Evolutionary conservation across 2,329 filamentous ascomycete genomes (phyloP), one percentile per base, ranked within the genome.

Genomic region (Trichoderma afroharzianum): DNA sequence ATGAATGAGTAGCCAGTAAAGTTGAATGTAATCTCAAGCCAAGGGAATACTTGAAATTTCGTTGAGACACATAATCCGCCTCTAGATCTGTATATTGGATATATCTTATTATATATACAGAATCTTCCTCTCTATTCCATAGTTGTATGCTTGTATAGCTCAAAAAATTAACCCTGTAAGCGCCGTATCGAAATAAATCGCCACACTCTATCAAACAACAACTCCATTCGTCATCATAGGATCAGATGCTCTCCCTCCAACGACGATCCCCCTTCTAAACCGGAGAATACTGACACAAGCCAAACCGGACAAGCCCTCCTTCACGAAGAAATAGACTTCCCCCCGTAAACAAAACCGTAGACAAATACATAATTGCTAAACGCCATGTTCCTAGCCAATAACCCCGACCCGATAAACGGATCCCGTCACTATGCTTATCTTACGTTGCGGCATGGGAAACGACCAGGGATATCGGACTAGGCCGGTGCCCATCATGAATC

Each of bases 401-500:
- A 57, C 18, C 47, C 63, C 39, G 63, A 67, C 63, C 33, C 47
- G 63, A 67, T 36, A 57, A 55, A 24, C 9, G 24, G 21, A 28
- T 39, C 26, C 50, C 12, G 43, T 57, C 47, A 67, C 47, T 28
- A 64, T 64, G 63, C 63, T 55, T 67, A 67, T 67, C 63, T 67
- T 57, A 57, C 63, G 30, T 36, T 32, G 33, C 18, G 30, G 24
- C 32, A 57, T 66, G 47, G 14, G 11, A 12, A 15, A 24, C 33
- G 33, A 32, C 66, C 14, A 33, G 55, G 66, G 66, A 59, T 53
- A 47, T 28, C 63, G 47, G 63, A 39, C 28, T 66, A 55, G 12
- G 63, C 63, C 63, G 63, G 47, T 9, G 21, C 21, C 43, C 30
- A 26, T 67, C 32, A 57, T 24, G 50, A 67, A 67, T 67, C 63